phyloP scores from a whole-genome alignment of 345 rosid genomes.

The Boechera divaricarpa region DNA sequence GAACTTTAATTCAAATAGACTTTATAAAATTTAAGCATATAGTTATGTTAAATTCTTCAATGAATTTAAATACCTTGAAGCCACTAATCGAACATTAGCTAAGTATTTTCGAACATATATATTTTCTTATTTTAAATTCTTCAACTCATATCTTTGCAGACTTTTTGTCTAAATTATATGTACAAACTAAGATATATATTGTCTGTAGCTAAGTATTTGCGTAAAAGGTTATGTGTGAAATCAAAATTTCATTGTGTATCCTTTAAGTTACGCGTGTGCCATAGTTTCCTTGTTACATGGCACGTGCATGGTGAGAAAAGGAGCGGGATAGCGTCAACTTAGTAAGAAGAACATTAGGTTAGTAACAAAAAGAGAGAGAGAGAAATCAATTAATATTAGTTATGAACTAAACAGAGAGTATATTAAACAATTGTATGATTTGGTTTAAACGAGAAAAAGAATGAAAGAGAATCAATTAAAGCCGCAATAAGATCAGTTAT shows the following conservation, averaged over 20 bases:
- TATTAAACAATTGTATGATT: not conserved
- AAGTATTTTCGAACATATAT: too few relatives aligned
- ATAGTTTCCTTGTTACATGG: not conserved
- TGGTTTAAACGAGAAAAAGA: not conserved
- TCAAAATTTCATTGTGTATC: not conserved
- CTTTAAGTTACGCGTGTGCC: not conserved
- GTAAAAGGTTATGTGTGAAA: not conserved
- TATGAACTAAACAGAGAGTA: not conserved
- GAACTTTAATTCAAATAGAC: too few relatives aligned
- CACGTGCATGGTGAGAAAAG: conserved; percentile 3
- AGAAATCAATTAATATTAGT: not conserved
- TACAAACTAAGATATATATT: too few relatives aligned
- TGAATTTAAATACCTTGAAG: too few relatives aligned
- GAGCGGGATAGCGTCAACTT: not conserved
- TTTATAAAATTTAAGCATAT: too few relatives aligned
- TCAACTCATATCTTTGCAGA: too few relatives aligned
- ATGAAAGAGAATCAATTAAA: not conserved
- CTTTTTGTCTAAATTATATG: too few relatives aligned
- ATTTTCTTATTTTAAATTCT: too few relatives aligned
- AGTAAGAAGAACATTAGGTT: not conserved
- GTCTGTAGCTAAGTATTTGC: too few relatives aligned
- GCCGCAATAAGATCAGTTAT: not conserved
- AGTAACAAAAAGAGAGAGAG: not conserved
- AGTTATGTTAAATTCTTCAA: too few relatives aligned
- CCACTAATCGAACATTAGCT: too few relatives aligned